These are phyloP conservation scores for Starmerella roubikii DNA, from an alignment of 805 yeast species.

Conservation along the genomic window DNA sequence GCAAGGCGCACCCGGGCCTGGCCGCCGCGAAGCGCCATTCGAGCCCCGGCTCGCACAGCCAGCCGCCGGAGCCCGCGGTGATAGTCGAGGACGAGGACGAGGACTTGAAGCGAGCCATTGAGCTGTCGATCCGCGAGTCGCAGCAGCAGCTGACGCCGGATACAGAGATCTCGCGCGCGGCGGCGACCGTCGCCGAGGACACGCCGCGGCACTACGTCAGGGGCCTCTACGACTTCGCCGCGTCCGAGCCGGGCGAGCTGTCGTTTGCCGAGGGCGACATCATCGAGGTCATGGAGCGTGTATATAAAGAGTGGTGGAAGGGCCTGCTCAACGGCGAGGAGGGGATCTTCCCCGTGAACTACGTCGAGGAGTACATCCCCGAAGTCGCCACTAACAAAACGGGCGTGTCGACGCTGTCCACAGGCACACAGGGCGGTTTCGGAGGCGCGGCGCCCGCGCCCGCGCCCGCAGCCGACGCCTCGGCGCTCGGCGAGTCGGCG, in stretches of 20 bases:
- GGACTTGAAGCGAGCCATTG: conserved; percentile 54
- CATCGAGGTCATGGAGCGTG: conserved; percentile 74
- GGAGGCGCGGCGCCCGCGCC: neutral
- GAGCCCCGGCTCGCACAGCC: neutral
- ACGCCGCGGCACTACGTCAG: conserved; percentile 38
- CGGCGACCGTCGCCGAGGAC: neutral
- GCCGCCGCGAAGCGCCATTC: neutral
- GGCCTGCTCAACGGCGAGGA: conserved; percentile 69
- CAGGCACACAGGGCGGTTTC: neutral
- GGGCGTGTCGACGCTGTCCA: neutral
- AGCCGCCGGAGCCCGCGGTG: neutral
- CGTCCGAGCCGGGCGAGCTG: conserved; percentile 75
- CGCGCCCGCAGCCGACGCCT: neutral
- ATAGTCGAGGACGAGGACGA: conserved; percentile 48
- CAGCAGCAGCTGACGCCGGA: conserved; percentile 2
- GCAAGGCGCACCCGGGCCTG: conserved; percentile 22
- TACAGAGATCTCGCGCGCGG: conserved; percentile 5
- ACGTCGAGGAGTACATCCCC: conserved; percentile 34
- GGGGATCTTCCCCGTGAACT: conserved; percentile 87
- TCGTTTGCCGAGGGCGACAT: conserved; percentile 79
- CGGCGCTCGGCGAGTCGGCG: neutral
- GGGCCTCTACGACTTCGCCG: conserved; percentile 69
- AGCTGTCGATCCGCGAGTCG: conserved; percentile 15
- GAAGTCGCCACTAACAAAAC: neutral
- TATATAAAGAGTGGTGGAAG: conserved; percentile 90